Conservation (phyloP, 2,329 filamentous ascomycete genomes). For the Alternaria sp. region DNA sequence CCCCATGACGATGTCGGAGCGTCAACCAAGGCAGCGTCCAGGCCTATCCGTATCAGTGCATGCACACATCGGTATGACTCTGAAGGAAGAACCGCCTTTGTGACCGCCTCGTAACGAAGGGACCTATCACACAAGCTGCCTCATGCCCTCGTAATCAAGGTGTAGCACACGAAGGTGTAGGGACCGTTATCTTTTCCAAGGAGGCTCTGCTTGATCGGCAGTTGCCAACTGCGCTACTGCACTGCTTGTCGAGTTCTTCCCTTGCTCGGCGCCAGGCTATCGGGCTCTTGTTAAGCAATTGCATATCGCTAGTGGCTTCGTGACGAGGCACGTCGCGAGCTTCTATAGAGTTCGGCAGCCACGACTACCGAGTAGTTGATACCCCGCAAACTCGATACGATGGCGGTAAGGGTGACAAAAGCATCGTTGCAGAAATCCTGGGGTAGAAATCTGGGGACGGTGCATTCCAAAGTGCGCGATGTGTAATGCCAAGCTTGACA, state of each 20-base stretch:
- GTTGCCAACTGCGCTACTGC: conserved; percentile 7
- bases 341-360: not conserved
- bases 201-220: conserved; percentile 14
- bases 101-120: not conserved
- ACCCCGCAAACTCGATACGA: conserved; percentile 7
- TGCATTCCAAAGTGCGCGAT: conserved; percentile 9
- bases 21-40: not conserved
- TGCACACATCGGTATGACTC: not conserved
- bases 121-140: not conserved
- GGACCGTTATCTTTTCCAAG: conserved; percentile 1
- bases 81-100: not conserved
- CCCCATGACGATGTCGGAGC: conserved; percentile 25
- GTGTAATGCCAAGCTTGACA: conserved; percentile 18
- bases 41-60: conserved; percentile 4
- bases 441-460: conserved; percentile 14
- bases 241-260: conserved; percentile 3
- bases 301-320: not conserved
- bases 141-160: not conserved
- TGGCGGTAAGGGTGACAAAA: not conserved
- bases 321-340: conserved; percentile 5
- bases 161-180: not conserved
- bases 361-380: not conserved
- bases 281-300: not conserved
- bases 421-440: conserved; percentile 5
- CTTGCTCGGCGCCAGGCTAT: not conserved